These are phyloP conservation scores for Cardamine chenopodiifolia DNA, from an alignment of 345 rosid genomes.

Conservation along the genomic window DNA sequence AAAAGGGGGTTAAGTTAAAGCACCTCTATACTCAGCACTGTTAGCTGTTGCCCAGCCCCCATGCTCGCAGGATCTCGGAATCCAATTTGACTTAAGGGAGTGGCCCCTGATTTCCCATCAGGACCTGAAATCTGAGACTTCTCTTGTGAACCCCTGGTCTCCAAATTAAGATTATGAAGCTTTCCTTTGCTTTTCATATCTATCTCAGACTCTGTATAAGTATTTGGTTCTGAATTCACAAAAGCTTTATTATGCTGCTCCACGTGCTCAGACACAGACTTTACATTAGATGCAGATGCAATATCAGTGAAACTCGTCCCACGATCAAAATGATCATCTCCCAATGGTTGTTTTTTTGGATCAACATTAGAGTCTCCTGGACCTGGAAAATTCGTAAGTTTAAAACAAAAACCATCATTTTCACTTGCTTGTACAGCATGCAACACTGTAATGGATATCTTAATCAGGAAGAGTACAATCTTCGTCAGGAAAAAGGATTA, in stretches of 20 bases:
- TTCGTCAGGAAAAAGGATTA: slow-evolving; percentile 8
- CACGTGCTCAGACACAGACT: slow-evolving; percentile 41
- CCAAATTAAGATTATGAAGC: slow-evolving; percentile 38
- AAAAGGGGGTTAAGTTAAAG: slow-evolving; percentile 14
- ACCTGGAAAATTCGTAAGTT: slow-evolving; percentile 43
- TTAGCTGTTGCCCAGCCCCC: slow-evolving; percentile 95
- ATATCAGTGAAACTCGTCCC: slow-evolving; percentile 38
- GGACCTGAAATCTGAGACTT: slow-evolving; percentile 93
- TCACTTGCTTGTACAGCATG: slow-evolving; percentile 23
- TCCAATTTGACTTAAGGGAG: slow-evolving; percentile 95
- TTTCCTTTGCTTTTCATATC: slow-evolving; percentile 47
- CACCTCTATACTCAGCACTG: slow-evolving; percentile 92
- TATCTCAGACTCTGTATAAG: slow-evolving; percentile 32
- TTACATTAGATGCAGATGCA: slow-evolving; percentile 36
- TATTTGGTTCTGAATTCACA: slow-evolving; percentile 40
- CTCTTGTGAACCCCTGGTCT: slow-evolving; percentile 50
- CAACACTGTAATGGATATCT: slow-evolving; percentile 3
- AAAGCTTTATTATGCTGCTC: slow-evolving; percentile 40
- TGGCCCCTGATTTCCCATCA: slow-evolving; percentile 65
- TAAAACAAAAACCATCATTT: slow-evolving; percentile 8
- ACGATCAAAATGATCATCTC: slow-evolving; percentile 32
- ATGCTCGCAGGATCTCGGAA: slow-evolving; percentile 94
- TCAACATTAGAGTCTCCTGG: slow-evolving; percentile 39
- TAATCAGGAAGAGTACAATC: not conserved
- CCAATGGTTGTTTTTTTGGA: slow-evolving; percentile 40